A percentile compares a stretch with the other conserved stretches of the same genome.
These are phyloP conservation scores for Pseudogymnoascus sp. DNA, from an alignment of 2,329 filamentous ascomycete genomes.

Conservation along the genomic window DNA sequence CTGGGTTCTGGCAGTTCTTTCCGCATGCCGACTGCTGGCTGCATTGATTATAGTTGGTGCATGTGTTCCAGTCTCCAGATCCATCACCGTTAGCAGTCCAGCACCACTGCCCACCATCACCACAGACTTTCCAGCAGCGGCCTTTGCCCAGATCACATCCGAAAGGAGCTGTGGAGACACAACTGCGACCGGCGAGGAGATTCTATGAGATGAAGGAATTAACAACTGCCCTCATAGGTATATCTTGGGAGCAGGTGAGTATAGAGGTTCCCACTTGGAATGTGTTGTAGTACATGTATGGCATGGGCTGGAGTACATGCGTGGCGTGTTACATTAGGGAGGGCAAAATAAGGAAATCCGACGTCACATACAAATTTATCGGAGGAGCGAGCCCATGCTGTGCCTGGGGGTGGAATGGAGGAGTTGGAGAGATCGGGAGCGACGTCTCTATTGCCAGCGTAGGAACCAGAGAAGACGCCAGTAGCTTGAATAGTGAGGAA, in stretches of 20 bases:
- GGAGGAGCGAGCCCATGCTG: not conserved
- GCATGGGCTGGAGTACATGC: not conserved
- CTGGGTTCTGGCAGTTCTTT: not conserved
- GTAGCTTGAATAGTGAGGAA: not conserved
- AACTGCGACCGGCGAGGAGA: not conserved
- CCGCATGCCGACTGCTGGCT: not conserved
- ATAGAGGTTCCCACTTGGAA: not conserved
- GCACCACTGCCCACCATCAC: slow-evolving; percentile 68
- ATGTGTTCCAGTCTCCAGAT: not conserved
- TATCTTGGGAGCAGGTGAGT: not conserved
- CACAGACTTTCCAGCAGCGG: slow-evolving; percentile 92
- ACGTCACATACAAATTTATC: not conserved
- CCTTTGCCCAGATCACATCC: slow-evolving; percentile 76
- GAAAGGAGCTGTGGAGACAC: not conserved
- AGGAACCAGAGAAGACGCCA: not conserved
- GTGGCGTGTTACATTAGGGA: not conserved
- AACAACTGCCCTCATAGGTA: not conserved
- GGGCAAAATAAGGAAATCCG: not conserved
- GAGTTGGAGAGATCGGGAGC: not conserved
- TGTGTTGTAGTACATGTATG: not conserved
- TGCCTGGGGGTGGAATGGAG: not conserved
- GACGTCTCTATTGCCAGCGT: not conserved
- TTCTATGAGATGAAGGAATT: not conserved
- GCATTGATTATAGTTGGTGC: not conserved
- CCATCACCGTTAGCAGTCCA: not conserved